Evolutionary conservation across 768 basidiomycete genomes (phyloP).

Genomic region (Auricularia cornea): DNA sequence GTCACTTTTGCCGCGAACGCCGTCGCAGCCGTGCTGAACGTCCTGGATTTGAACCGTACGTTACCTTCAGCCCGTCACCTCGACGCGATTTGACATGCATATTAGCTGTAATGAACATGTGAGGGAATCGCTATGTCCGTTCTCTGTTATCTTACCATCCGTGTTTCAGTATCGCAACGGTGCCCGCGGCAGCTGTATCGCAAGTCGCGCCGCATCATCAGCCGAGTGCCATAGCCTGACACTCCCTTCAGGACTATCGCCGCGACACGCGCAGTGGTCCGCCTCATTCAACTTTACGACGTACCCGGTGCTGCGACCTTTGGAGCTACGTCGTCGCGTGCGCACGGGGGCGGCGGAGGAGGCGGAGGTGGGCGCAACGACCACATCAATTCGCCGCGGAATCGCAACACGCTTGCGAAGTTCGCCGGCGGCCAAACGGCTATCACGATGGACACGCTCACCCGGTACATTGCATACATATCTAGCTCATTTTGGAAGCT

Average conservation of each 20-base stretch:
- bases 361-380: background rate
- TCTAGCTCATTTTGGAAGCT: no score
- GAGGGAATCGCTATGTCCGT: background rate
- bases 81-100: background rate
- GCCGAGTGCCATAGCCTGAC: background rate
- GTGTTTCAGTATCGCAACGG: background rate
- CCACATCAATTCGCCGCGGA: background rate
- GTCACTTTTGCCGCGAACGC: constrained; percentile 58
- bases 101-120: background rate
- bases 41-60: background rate
- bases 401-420: background rate
- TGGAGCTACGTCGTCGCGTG: background rate
- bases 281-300: background rate
- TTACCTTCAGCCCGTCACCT: background rate
- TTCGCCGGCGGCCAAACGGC: background rate
- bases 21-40: constrained; percentile 42
- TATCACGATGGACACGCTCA: background rate
- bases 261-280: background rate
- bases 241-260: background rate
- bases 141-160: background rate
- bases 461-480: background rate
- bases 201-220: background rate
- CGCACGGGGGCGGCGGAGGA: background rate
- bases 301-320: background rate
- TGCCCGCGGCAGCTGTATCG: background rate